phyloP scores from a whole-genome alignment of 169 alveolate species.

The Toxoplasma gondii region DNA sequence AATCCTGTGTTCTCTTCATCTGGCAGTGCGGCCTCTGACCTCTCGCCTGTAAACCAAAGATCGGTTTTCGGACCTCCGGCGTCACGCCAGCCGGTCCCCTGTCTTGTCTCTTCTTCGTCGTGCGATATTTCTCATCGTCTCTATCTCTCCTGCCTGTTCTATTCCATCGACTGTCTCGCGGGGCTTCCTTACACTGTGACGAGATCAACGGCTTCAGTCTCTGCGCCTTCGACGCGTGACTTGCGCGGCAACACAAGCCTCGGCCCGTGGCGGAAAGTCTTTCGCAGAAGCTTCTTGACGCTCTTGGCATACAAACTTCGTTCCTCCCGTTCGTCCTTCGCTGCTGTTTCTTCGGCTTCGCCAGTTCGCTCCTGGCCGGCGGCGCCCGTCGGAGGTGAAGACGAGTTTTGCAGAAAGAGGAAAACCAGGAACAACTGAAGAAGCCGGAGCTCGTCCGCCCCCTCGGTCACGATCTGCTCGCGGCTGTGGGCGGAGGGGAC shows the following conservation, averaged over 20 bases:
- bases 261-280: not conserved
- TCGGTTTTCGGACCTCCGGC: too few species aligned
- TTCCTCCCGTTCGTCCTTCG: not conserved
- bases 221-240: not conserved
- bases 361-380: too few species aligned
- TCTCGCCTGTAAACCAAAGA: too few species aligned
- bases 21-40: too few species aligned
- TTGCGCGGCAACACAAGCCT: not conserved
- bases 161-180: too few species aligned
- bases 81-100: too few species aligned
- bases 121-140: too few species aligned
- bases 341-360: too few species aligned
- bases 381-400: not conserved
- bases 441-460: constrained; percentile 7
- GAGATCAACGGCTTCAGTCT: not conserved
- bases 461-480: not conserved
- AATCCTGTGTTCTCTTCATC: too few species aligned
- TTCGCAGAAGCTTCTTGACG: not conserved
- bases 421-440: not conserved
- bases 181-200: not conserved
- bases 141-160: too few species aligned
- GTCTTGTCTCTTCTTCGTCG: too few species aligned
- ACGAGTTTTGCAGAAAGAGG: not conserved
- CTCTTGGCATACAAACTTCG: not conserved
- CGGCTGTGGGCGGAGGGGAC: not conserved